Percentiles rank a stretch among this genome's conserved stretches.
These are phyloP conservation scores for Albifimbria verrucaria DNA, from an alignment of 2,329 filamentous ascomycete species.

Conservation along the genomic window DNA sequence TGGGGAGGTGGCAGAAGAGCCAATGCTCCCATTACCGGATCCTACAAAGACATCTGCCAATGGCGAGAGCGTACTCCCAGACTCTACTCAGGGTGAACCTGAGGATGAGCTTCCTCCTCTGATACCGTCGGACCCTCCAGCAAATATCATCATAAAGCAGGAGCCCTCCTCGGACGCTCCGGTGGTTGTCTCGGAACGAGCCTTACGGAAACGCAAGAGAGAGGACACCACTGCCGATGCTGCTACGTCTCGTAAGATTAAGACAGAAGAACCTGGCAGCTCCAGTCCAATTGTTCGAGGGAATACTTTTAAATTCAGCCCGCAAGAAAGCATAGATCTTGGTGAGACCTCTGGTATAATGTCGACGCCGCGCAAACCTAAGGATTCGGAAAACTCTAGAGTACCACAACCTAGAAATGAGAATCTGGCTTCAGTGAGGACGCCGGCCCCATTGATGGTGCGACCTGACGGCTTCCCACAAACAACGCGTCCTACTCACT, in stretches of 20 bases:
- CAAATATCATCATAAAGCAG: constrained; percentile 35
- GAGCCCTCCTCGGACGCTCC: constrained; percentile 53
- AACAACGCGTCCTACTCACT: constrained; percentile 12
- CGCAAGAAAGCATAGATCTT: constrained; percentile 58
- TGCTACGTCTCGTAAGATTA: constrained; percentile 32
- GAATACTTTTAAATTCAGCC: constrained; percentile 27
- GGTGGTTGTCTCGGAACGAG: constrained; percentile 48
- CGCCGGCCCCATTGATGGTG: constrained; percentile 15
- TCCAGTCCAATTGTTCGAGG: constrained; percentile 24
- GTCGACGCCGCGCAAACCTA: constrained; percentile 34
- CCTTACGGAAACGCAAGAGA: constrained; percentile 45
- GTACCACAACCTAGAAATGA: not conserved
- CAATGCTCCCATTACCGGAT: not conserved
- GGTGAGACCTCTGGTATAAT: constrained; percentile 29
- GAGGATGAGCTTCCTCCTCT: constrained; percentile 20
- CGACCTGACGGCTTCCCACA: constrained; percentile 14
- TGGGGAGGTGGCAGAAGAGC: not conserved
- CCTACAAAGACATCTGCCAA: not conserved
- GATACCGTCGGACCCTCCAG: constrained; percentile 3
- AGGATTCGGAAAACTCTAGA: constrained; percentile 16
- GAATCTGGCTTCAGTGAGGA: constrained; percentile 8
- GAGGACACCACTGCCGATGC: constrained; percentile 19
- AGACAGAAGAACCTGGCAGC: constrained; percentile 32
- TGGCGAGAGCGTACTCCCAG: not conserved
- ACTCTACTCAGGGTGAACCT: constrained; percentile 13